A percentile compares a stretch with the other conserved stretches of the same genome.
Evolutionary conservation across 371 early-diverging fungal genomes (phyloP).

Genomic region (Mucor racemosus): DNA sequence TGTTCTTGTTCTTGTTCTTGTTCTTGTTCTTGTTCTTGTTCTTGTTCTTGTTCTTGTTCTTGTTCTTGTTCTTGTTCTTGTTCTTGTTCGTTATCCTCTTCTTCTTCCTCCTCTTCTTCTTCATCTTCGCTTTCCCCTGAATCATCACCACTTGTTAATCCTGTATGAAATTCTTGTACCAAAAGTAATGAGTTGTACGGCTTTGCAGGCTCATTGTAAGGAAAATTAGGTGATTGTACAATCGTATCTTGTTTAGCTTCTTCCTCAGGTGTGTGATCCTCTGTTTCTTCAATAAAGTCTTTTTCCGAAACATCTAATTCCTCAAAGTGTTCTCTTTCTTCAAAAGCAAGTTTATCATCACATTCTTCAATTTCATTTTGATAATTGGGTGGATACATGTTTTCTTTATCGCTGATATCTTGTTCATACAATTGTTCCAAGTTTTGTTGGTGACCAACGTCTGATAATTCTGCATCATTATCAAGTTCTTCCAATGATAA

Average conservation of each 20-base stretch:
- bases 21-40: neutral
- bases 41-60: neutral
- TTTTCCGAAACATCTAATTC: neutral
- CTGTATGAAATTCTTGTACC: conserved; percentile 1
- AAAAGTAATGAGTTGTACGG: neutral
- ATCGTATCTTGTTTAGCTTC: neutral
- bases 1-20: neutral
- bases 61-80: neutral
- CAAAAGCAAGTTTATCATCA: neutral
- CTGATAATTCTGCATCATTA: neutral
- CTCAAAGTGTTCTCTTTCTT: neutral
- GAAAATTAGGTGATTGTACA: neutral
- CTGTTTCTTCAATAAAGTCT: neutral
- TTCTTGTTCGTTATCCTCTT: neutral
- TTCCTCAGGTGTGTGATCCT: neutral
- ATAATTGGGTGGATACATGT: neutral
- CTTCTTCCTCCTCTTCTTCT: neutral
- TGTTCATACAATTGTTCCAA: neutral
- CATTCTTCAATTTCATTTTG: neutral
- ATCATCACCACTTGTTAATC: conserved; percentile 2
- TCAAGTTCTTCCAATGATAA: neutral
- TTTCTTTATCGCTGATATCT: neutral
- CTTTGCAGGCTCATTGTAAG: neutral
- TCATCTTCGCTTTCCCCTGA: conserved; percentile 1
- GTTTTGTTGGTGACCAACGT: neutral